Base-by-base conservation (phyloP, 306 rosid species). In the Glycyrrhiza uralensis region DNA sequence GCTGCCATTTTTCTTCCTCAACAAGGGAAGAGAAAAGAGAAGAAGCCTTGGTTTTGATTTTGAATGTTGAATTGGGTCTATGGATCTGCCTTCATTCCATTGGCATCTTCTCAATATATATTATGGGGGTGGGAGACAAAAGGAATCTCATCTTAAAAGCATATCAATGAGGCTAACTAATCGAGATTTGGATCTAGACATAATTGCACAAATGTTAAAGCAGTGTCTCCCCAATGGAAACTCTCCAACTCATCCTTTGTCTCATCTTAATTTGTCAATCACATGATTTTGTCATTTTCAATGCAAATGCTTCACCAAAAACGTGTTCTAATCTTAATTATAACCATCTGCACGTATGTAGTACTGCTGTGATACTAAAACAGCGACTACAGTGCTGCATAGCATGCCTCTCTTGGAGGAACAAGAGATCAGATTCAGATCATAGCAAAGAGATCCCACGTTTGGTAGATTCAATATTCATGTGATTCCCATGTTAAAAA, bases 221-320 rank as follows among this genome's bases (percentile, higher is more conserved):
- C 1, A 29, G 0, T 72, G 79, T 66, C 83, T 45, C 64, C 75
- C 18, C 13, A 15, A 12, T 7, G 55, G 75, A 36, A 72, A 44
- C 75, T 79, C 20, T 9, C 69, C 71, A 72, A 79, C 79, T 72
- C 59, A 39, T 77, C 39, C 19, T 50, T 36, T 38, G 71, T 50
- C 52, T 51, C 11, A 51, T 36, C 57, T 56, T 68, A 67, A 28
- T 44, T 26, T 45, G 17, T 12, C 46, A 29, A 29, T 19, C 5
- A 50, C 63, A 61, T 62, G 32, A 61, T 47, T 35, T 15, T 24
- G 18, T 7, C 18, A 32, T 30, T 14, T 64, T 24, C 39, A 55
- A 12, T 67, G 60, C 52, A 56, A 26, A 55, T 6, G 18, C 62
- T 55, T 24, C 36, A 2, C 12, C 20, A 2, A 55, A 13, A 1